Evolutionary conservation across 129 eudicot species (phyloP), one percentile per base, ranked within the genome.

Genomic region (Solidago caesia): DNA sequence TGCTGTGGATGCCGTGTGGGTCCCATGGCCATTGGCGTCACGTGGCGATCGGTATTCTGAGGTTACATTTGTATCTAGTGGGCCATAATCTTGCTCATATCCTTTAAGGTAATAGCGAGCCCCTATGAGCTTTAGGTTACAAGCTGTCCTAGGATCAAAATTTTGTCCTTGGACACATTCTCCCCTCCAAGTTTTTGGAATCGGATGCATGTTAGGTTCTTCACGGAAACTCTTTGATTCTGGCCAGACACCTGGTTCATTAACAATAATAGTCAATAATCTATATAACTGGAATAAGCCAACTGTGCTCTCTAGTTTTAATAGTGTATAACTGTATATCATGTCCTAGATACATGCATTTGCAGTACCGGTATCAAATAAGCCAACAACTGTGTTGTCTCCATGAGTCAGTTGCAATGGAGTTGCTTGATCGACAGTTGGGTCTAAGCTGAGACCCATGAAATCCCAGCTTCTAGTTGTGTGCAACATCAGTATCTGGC

Each of bases 381-480:
- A 67, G 61, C 91, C 96, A 76, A 87, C 93, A 44, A 87, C 64
- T 14, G 85, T 62, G 57, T 82, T 77, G 61, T 80, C 86, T 56
- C 94, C 96, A 60, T 87, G 68, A 13, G 82, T 59, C 39, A 77
- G 75, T 57, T 90, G 93, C 78, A 75, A 55, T 29, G 85, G 91
- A 53, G 74, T 71, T 69, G 65, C 77, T 72, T 76, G 58, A 55
- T 65, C 73, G 59, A 51, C 67, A 58, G 62, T 44, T 52, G 61
- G 79, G 75, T 81, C 76, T 65, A 82, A 56, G 29, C 77, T 63
- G 62, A 90, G 93, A 43, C 93, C 96, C 88, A 84, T 81, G 67
- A 87, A 90, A 82, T 90, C 96, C 96, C 96, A 90, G 86, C 91
- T 90, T 86, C 96, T 82, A 12, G 96, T 90, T 21, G 96, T 87